These are phyloP conservation scores for Skeletonema costatum DNA, from an alignment of 108 stramenopile genomes.

Conservation along the genomic window DNA sequence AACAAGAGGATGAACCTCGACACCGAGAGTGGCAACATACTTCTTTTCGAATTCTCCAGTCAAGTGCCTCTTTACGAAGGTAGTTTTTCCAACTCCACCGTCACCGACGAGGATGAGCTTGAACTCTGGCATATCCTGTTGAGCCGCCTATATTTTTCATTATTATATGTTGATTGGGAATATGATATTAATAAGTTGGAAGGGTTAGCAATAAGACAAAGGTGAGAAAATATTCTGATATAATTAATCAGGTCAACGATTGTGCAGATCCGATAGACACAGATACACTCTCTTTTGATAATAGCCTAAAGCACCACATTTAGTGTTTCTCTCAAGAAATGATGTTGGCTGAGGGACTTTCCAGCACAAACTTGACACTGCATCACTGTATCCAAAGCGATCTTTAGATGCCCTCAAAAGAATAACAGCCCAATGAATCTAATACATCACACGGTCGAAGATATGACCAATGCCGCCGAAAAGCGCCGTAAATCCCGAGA, in stretches of 20 bases:
- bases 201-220: not conserved
- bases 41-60: conserved; percentile 99
- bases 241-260: not conserved
- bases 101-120: conserved; percentile 99
- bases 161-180: not conserved
- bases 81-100: conserved; percentile 99
- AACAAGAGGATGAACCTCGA: conserved; percentile 95
- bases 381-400: not conserved
- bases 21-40: conserved; percentile 96
- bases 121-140: conserved; percentile 92
- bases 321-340: not conserved
- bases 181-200: not conserved
- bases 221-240: not conserved
- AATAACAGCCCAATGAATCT: not conserved
- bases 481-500: not conserved
- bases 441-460: not conserved
- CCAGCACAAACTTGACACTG: not conserved
- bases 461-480: not conserved
- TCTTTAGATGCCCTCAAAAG: not conserved
- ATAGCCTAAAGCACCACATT: not conserved
- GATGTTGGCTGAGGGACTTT: not conserved
- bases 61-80: conserved; percentile 99
- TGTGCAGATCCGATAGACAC: not conserved
- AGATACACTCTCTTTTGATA: not conserved
- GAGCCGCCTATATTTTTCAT: conserved; percentile 18